phyloP scores from a whole-genome alignment of 1,284 basidiomycete species.

The Heterobasidion annosum region DNA sequence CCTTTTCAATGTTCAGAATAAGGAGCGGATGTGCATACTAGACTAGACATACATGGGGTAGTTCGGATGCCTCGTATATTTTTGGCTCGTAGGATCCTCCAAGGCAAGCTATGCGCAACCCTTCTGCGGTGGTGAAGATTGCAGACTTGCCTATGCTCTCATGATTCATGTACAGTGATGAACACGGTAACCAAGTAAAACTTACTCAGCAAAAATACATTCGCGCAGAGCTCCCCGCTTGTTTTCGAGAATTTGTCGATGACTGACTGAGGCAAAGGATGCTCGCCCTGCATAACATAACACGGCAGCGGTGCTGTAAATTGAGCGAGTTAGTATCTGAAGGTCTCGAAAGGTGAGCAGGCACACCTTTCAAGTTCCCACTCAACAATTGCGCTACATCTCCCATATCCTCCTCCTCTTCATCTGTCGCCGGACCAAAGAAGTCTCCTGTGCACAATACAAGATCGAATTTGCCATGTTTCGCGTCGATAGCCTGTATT shows the following conservation, averaged over 20 bases:
- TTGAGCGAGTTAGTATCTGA: neutral
- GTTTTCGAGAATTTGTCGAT: slow-evolving; percentile 68
- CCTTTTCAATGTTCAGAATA: slow-evolving; percentile 29
- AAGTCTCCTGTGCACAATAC: slow-evolving; percentile 87
- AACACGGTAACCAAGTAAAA: slow-evolving; percentile 5
- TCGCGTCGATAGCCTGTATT: slow-evolving; percentile 80
- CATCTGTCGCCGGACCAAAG: slow-evolving; percentile 58
- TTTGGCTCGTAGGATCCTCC: slow-evolving; percentile 69
- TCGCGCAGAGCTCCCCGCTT: slow-evolving; percentile 71
- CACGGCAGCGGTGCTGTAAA: slow-evolving; percentile 75
- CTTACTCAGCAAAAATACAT: slow-evolving; percentile 81
- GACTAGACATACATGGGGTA: slow-evolving; percentile 43
- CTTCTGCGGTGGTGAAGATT: slow-evolving; percentile 74
- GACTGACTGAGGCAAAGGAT: slow-evolving; percentile 63
- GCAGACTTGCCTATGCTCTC: slow-evolving; percentile 68
- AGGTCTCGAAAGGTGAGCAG: neutral
- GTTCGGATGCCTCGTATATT: slow-evolving; percentile 44
- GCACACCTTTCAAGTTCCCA: slow-evolving; percentile 56
- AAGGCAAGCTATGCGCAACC: slow-evolving; percentile 79
- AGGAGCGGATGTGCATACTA: no score
- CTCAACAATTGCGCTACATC: slow-evolving; percentile 55
- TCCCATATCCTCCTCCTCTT: slow-evolving; percentile 28
- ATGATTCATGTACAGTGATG: slow-evolving; percentile 2
- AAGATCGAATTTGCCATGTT: slow-evolving; percentile 92
- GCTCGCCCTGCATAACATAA: slow-evolving; percentile 85